Percentiles rank a stretch among this genome's conserved stretches.
Conservation (phyloP, 768 basidiomycete genomes). For the Astraeus odoratus region DNA sequence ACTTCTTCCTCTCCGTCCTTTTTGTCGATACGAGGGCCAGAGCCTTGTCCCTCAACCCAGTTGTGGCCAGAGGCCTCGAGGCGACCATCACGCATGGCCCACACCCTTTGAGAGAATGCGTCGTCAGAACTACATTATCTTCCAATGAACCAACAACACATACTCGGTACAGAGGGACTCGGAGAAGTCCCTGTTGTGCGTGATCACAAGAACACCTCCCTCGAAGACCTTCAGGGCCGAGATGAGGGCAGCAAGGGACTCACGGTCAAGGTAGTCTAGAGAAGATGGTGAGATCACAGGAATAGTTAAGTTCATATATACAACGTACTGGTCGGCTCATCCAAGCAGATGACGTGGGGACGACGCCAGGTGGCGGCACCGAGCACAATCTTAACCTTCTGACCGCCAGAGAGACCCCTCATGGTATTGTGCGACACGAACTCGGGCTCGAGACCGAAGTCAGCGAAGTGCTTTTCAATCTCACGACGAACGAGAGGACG, state of each 20-base stretch:
- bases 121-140: not conserved
- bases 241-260: slow-evolving; percentile 98
- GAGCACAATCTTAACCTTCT: slow-evolving; percentile 99
- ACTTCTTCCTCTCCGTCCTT: slow-evolving; percentile 86
- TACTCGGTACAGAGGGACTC: slow-evolving; percentile 92
- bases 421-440: slow-evolving; percentile 99
- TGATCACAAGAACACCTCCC: slow-evolving; percentile 97
- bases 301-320: not conserved
- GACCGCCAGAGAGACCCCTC: slow-evolving; percentile 97
- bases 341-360: slow-evolving; percentile 94
- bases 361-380: slow-evolving; percentile 99
- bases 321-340: slow-evolving; percentile 85
- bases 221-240: slow-evolving; percentile 97
- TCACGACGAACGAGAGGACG: slow-evolving; percentile 97
- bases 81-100: slow-evolving; percentile 98
- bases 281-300: not conserved
- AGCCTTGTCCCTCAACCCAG: slow-evolving; percentile 99
- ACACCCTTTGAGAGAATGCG: slow-evolving; percentile 52
- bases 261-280: slow-evolving; percentile 96
- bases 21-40: slow-evolving; percentile 93
- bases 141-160: slow-evolving; percentile 5
- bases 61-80: slow-evolving; percentile 97
- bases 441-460: slow-evolving; percentile 98
- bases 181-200: slow-evolving; percentile 98
- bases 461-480: slow-evolving; percentile 98